Percentiles rank a stretch among this genome's conserved stretches.
Evolutionary conservation across 257 asterid genomes (phyloP).

Genomic region (Orobanche coerulescens): DNA sequence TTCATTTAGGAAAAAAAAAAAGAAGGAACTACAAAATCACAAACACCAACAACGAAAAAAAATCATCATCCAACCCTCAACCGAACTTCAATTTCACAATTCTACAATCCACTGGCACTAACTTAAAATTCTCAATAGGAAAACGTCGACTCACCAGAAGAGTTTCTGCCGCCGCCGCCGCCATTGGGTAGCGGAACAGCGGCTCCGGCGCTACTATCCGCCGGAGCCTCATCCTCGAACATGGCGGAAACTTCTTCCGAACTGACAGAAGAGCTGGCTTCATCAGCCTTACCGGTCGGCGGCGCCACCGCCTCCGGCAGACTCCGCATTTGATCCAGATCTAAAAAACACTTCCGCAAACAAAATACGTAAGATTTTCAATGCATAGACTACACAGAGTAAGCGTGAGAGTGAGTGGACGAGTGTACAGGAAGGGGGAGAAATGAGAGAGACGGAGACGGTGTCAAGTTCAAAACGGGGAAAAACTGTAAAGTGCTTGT

Average conservation of each 20-base stretch:
- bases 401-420: constrained; percentile 10
- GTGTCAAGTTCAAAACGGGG: constrained; percentile 32
- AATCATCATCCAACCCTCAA: not conserved
- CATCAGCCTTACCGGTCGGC: constrained; percentile 36
- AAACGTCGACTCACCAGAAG: constrained; percentile 49
- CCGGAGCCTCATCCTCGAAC: constrained; percentile 32
- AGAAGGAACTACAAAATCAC: not conserved
- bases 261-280: constrained; percentile 32
- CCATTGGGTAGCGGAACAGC: constrained; percentile 34
- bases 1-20: constrained; percentile 4
- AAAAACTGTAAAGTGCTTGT: constrained; percentile 11
- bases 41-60: not conserved
- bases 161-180: constrained; percentile 24
- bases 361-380: not conserved
- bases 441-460: constrained; percentile 6
- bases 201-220: constrained; percentile 12
- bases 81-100: constrained; percentile 15
- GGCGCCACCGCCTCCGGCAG: constrained; percentile 31
- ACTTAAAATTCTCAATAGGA: constrained; percentile 4
- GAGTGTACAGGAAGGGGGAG: constrained; percentile 2
- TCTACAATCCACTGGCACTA: constrained; percentile 13
- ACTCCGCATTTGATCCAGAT: constrained; percentile 40
- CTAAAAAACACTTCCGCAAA: constrained; percentile 27
- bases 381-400: constrained; percentile 7
- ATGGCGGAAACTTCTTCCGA: constrained; percentile 44